Evolutionary conservation across 169 alveolate genomes (phyloP), one percentile per base, ranked within the genome.

Genomic region (Miamiensis avidus): DNA sequence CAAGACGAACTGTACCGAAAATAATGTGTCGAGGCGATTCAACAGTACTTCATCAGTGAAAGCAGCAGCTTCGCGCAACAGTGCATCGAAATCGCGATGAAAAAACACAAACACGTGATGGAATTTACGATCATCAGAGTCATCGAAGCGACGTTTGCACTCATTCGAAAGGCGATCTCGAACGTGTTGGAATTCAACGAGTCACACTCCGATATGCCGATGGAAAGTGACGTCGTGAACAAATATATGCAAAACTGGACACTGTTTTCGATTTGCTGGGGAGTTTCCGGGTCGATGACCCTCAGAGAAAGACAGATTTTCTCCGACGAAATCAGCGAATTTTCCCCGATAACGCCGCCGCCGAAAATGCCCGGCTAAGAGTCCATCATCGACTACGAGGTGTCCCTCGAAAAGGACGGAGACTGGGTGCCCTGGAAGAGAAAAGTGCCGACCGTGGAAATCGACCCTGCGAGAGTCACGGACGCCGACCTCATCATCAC

Each of bases 401-500:
- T 98, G 25, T 89, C 95, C 72, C 90, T 98, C 69, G 99, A 96
- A 49, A 49, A 49, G 20, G 99, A 98, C 76, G 98, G 98, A 64
- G 94, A 94, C 86, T 99, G 99, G 99, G 91, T 93, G 76, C 89
- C 93, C 69, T 98, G 99, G 99, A 97, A 96, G 84, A 95, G 96
- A 86, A 95, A 97, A 81, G 99, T 98, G 0, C 98, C 99, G 64
- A 89, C 92, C 83, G 88, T 97, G 86, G 99, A 97, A 82, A 95
- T 98, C 69, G 98, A 93, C 34, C 93, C 97, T 69, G 76, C 76
- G 31, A 96, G 95, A 93, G 99, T 99, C 28, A 91, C 97, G 16
- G 99, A 98, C 88, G 99, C 99, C 86, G 98, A 97, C 84, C 92
- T 98, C 26, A 98, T 98, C 87, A 98, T 99, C 77, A 97, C 98